These are phyloP conservation scores for Saccharomycopsis guyanensis DNA, from an alignment of 805 yeast genomes.

Conservation along the genomic window DNA sequence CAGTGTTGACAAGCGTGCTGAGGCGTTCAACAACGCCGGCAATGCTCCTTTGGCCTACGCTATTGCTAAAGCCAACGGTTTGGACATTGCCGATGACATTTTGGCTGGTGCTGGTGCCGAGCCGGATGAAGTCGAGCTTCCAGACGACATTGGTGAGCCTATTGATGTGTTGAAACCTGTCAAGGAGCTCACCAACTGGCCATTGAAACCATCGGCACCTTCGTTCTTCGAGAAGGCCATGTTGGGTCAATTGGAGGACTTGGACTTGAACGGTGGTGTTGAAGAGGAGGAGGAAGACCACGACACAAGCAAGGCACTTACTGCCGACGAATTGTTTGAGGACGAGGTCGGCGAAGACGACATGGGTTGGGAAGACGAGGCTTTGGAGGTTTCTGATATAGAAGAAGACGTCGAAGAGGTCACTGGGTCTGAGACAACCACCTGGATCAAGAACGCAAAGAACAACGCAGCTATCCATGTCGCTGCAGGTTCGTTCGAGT, in stretches of 20 bases:
- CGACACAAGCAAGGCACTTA: conserved; percentile 31
- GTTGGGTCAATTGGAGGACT: conserved; percentile 65
- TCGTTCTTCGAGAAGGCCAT: conserved; percentile 84
- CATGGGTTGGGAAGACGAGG: conserved; percentile 82
- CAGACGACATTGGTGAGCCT: conserved; percentile 38
- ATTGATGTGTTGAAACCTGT: conserved; percentile 42
- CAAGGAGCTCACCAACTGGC: conserved; percentile 63
- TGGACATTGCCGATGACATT: conserved; percentile 68
- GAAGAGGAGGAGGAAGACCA: conserved; percentile 26
- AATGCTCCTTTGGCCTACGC: conserved; percentile 87
- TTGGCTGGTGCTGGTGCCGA: conserved; percentile 58
- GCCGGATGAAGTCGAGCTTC: conserved; percentile 51
- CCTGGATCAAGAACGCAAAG: conserved; percentile 77
- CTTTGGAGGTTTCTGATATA: conserved; percentile 54
- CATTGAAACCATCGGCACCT: conserved; percentile 60
- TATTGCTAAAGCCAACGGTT: conserved; percentile 80
- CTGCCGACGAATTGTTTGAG: conserved; percentile 38
- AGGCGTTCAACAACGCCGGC: conserved; percentile 69
- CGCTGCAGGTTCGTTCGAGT: conserved; percentile 94
- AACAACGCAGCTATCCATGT: conserved; percentile 86
- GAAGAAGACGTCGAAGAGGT: conserved; percentile 31
- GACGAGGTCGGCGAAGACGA: conserved; percentile 50
- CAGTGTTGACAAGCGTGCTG: conserved; percentile 67
- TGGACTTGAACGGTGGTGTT: conserved; percentile 39
- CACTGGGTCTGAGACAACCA: conserved; percentile 38